These are phyloP conservation scores for Cercospora canescens DNA, from an alignment of 2,329 filamentous ascomycete genomes.

Conservation along the genomic window DNA sequence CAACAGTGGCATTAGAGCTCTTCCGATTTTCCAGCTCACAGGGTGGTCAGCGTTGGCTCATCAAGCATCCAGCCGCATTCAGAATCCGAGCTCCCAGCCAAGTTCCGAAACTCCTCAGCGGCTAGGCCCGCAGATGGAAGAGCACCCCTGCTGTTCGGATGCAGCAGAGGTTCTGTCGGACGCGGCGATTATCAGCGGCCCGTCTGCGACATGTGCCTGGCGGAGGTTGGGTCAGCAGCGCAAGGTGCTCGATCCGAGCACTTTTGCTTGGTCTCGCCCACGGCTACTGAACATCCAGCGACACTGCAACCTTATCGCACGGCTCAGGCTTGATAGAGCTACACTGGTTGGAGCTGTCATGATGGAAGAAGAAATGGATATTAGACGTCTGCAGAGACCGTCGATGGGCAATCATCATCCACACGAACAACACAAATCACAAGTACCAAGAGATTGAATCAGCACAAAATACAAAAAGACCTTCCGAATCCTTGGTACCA, in stretches of 20 bases:
- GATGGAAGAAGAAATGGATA: slow-evolving; percentile 15
- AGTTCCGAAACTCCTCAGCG: slow-evolving; percentile 14
- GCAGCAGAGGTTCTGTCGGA: background rate
- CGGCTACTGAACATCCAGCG: slow-evolving; percentile 5
- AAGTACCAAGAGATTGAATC: background rate
- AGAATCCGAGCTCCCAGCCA: slow-evolving; percentile 4
- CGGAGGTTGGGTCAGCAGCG: background rate
- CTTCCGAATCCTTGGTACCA: background rate
- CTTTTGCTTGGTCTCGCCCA: background rate
- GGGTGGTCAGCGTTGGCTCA: slow-evolving; percentile 1
- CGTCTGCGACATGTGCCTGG: background rate
- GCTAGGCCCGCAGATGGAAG: background rate
- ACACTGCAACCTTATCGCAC: slow-evolving; percentile 5
- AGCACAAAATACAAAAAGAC: background rate
- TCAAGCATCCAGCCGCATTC: background rate
- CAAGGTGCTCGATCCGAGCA: slow-evolving; percentile 14
- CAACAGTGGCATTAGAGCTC: background rate
- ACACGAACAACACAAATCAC: slow-evolving; percentile 1
- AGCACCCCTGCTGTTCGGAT: background rate
- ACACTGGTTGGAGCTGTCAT: slow-evolving; percentile 2
- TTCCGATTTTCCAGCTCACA: background rate
- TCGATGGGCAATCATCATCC: background rate
- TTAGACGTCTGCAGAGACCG: slow-evolving; percentile 16
- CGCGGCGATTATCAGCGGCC: slow-evolving; percentile 11
- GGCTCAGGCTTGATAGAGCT: slow-evolving; percentile 5